Evolutionary conservation across 164 flowering plant species (phyloP).

Genomic region (Chloranthus sessilifolius): DNA sequence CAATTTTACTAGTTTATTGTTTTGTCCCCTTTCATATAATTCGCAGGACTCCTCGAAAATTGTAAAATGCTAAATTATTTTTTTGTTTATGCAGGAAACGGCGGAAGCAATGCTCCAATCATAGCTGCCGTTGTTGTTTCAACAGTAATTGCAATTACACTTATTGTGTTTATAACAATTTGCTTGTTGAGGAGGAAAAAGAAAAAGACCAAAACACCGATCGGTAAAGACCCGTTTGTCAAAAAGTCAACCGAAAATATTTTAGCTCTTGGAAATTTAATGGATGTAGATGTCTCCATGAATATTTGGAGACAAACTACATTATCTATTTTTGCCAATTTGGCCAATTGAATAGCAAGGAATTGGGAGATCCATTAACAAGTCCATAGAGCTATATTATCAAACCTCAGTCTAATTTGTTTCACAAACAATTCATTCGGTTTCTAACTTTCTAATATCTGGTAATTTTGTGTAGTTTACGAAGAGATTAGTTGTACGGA

Average conservation of each 20-base stretch:
- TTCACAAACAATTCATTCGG: not conserved
- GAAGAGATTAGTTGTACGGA: too few relatives aligned
- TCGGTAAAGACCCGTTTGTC: too few relatives aligned
- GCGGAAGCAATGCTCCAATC: not conserved
- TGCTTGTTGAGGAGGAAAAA: not conserved
- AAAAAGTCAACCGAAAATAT: too few relatives aligned
- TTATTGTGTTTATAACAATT: not conserved
- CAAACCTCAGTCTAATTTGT: not conserved
- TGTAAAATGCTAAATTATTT: too few relatives aligned
- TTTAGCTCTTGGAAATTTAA: too few relatives aligned
- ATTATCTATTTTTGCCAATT: too few relatives aligned
- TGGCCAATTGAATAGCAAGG: too few relatives aligned
- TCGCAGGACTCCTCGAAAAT: not conserved
- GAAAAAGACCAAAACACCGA: not conserved
- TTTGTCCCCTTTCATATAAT: not conserved
- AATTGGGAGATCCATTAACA: too few relatives aligned
- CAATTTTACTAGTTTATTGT: not conserved
- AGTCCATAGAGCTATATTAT: too few relatives aligned
- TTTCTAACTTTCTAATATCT: not conserved
- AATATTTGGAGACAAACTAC: not conserved
- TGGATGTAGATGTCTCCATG: too few relatives aligned
- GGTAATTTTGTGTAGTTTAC: not conserved
- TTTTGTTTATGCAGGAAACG: not conserved
- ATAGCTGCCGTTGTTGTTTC: not conserved
- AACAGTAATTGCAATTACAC: not conserved